Conservation (phyloP, 106 monocot species). For the Dioscorea alata region DNA sequence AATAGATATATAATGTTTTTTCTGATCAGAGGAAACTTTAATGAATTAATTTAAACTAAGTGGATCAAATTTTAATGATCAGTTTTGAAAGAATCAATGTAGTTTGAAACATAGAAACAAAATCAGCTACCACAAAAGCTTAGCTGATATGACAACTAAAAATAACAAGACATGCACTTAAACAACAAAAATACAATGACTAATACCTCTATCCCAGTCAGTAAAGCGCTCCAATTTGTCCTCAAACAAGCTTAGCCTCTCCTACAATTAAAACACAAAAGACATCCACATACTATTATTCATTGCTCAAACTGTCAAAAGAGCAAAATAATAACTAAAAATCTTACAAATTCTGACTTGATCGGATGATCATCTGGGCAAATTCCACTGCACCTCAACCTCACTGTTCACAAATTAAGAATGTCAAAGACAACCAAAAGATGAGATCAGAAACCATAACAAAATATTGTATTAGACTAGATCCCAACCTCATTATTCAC, state of each 20-base stretch:
- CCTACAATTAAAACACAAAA: constrained; percentile 37
- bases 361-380: constrained; percentile 63
- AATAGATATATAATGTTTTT: background rate
- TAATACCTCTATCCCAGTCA: constrained; percentile 64
- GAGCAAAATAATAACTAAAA: background rate
- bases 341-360: constrained; percentile 64
- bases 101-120: background rate
- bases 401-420: constrained; percentile 35
- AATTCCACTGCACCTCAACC: constrained; percentile 71
- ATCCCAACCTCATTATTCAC: background rate
- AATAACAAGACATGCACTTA: background rate
- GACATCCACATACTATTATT: background rate
- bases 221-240: constrained; percentile 57
- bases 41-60: background rate
- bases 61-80: background rate
- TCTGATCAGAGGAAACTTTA: background rate
- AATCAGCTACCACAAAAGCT: background rate
- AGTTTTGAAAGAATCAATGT: background rate
- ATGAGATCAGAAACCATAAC: background rate
- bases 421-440: background rate
- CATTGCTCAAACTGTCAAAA: background rate
- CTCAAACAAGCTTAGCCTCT: constrained; percentile 67
- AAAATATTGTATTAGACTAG: background rate
- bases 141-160: background rate
- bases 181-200: background rate